Evolutionary conservation across 225 moss, liverwort and hornwort genomes (phyloP).

Genomic region (Thuidium tamariscinum): DNA sequence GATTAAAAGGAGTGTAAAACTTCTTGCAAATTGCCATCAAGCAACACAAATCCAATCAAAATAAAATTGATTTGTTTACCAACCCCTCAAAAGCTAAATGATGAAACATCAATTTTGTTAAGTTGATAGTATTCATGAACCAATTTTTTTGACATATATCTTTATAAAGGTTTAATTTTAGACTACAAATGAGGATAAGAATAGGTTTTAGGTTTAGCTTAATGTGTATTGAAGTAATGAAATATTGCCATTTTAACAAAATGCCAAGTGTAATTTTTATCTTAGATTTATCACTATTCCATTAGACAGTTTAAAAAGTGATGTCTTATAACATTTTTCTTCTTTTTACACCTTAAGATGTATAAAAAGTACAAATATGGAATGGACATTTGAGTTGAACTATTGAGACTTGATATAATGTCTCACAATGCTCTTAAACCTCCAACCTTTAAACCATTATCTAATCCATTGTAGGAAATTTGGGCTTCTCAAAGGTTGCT

Average conservation of each 20-base stretch:
- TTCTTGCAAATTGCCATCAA: too few species aligned
- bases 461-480: too few species aligned
- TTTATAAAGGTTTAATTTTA: neutral
- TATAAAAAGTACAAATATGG: neutral
- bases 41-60: neutral
- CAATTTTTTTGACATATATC: neutral
- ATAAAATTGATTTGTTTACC: too few species aligned
- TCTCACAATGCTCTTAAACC: accelerated
- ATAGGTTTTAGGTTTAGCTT: neutral
- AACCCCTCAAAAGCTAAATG: neutral
- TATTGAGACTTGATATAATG: neutral
- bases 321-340: neutral
- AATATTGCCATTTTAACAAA: neutral
- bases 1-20: neutral
- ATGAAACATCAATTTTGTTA: neutral
- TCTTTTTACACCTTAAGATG: neutral
- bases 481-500: too few species aligned
- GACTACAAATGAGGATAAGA: neutral
- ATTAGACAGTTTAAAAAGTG: neutral
- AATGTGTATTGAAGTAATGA: too few species aligned
- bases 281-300: neutral
- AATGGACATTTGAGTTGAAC: neutral
- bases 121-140: neutral
- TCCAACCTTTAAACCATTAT: neutral
- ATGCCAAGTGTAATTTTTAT: accelerated